A percentile compares a stretch with the other conserved stretches of the same genome.
Evolutionary conservation across 2,329 filamentous ascomycete species (phyloP).

Genomic region (Huntiella savannae): DNA sequence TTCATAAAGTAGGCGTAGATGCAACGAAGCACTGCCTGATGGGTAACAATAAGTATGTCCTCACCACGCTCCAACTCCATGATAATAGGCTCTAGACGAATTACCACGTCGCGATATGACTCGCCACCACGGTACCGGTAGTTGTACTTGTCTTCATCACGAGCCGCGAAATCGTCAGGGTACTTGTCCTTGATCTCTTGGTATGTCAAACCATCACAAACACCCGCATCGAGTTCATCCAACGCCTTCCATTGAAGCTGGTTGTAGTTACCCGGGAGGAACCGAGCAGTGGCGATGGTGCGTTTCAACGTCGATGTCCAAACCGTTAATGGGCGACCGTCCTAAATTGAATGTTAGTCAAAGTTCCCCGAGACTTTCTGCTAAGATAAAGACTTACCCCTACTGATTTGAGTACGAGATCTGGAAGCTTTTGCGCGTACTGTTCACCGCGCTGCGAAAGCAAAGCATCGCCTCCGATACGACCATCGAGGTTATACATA

Average conservation of each 20-base stretch:
- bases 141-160: slow-evolving; percentile 98
- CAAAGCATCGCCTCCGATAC: slow-evolving; percentile 82
- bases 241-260: slow-evolving; percentile 97
- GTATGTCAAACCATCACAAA: slow-evolving; percentile 93
- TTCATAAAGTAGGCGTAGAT: slow-evolving; percentile 99
- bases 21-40: slow-evolving; percentile 89
- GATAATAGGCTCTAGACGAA: slow-evolving; percentile 94
- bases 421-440: slow-evolving; percentile 71
- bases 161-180: slow-evolving; percentile 85
- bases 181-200: slow-evolving; percentile 81
- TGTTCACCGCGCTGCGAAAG: slow-evolving; percentile 72
- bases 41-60: slow-evolving; percentile 94
- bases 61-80: slow-evolving; percentile 96
- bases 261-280: slow-evolving; percentile 65
- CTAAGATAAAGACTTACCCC: slow-evolving; percentile 38
- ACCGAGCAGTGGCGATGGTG: slow-evolving; percentile 79
- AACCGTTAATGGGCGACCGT: slow-evolving; percentile 40
- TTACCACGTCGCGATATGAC: slow-evolving; percentile 89
- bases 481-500: slow-evolving; percentile 70
- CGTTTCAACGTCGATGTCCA: slow-evolving; percentile 50
- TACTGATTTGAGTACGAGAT: slow-evolving; percentile 68
- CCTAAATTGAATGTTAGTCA: slow-evolving; percentile 21
- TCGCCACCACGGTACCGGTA: slow-evolving; percentile 96
- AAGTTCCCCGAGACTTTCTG: neutral
- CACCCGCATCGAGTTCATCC: slow-evolving; percentile 88